Evolutionary conservation across 805 yeast species (phyloP).

Genomic region (Pichia scutulata): DNA sequence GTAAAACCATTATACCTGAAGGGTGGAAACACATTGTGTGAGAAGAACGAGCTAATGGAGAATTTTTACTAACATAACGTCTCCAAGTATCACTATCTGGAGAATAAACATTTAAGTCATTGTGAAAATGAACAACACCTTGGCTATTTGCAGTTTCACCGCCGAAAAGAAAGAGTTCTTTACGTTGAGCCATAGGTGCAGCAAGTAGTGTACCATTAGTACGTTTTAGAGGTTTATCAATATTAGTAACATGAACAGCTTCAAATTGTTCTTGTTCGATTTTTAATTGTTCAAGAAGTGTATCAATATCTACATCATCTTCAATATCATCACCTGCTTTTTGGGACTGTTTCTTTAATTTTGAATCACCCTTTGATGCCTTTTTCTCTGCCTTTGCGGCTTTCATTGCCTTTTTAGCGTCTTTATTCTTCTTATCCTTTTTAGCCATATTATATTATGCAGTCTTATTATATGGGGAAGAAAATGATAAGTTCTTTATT

Average conservation of each 20-base stretch:
- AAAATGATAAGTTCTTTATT: background rate
- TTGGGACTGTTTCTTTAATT: slow-evolving; percentile 66
- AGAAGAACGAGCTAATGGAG: slow-evolving; percentile 89
- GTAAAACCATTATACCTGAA: slow-evolving; percentile 73
- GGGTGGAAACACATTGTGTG: slow-evolving; percentile 94
- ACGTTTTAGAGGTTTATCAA: slow-evolving; percentile 57
- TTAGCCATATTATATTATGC: slow-evolving; percentile 60
- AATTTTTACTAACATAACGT: slow-evolving; percentile 65
- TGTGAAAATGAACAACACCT: slow-evolving; percentile 59
- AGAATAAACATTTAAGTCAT: slow-evolving; percentile 68
- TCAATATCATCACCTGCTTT: slow-evolving; percentile 71
- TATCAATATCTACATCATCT: slow-evolving; percentile 82
- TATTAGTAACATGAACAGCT: slow-evolving; percentile 54
- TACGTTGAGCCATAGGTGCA: slow-evolving; percentile 64
- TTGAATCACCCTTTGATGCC: slow-evolving; percentile 61
- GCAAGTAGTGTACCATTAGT: slow-evolving; percentile 71
- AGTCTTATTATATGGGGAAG: no score
- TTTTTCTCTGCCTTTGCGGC: slow-evolving; percentile 79
- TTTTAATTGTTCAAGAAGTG: slow-evolving; percentile 68
- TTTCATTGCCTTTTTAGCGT: slow-evolving; percentile 81
- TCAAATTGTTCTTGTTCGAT: slow-evolving; percentile 73
- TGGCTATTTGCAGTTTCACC: slow-evolving; percentile 55
- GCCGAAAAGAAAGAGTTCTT: slow-evolving; percentile 80
- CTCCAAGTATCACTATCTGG: slow-evolving; percentile 81
- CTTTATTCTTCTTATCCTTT: slow-evolving; percentile 75